These are phyloP conservation scores for Teunomyces panamensis DNA, from an alignment of 805 yeast genomes.

Conservation along the genomic window DNA sequence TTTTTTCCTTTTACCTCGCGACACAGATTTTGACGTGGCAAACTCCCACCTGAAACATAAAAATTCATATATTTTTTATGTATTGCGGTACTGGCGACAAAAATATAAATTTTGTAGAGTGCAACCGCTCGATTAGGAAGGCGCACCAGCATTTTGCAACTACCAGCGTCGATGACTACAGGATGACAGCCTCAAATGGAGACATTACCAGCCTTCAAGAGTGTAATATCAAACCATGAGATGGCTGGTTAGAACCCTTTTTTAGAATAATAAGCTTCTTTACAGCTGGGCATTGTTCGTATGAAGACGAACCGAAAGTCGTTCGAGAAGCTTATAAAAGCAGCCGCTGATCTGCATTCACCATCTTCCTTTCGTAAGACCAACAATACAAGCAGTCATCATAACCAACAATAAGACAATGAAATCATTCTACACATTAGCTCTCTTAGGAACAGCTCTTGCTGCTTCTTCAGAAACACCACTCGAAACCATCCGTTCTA, in stretches of 20 bases:
- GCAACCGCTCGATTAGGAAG: constrained; percentile 4
- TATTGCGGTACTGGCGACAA: background rate
- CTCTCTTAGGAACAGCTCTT: constrained; percentile 5
- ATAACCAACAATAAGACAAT: background rate
- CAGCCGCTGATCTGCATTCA: background rate
- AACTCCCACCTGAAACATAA: background rate
- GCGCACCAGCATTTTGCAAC: constrained; percentile 4
- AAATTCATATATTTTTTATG: background rate
- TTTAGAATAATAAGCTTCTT: background rate
- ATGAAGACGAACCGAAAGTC: background rate
- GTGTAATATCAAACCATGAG: background rate
- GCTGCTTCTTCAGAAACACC: constrained; percentile 6
- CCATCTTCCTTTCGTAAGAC: background rate
- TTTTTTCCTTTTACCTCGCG: background rate
- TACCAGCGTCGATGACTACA: background rate
- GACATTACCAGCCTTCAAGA: background rate
- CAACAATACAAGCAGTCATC: background rate
- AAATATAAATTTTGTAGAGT: background rate
- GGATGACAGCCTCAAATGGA: background rate
- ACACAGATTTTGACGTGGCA: too few relatives aligned
- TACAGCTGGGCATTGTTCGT: background rate
- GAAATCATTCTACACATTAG: constrained; percentile 4
- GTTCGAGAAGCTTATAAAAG: background rate
- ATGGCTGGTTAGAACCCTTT: background rate
- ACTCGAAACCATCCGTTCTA: constrained; percentile 4